Evolutionary conservation across 192 early-diverging fungal genomes (phyloP), one percentile per base, ranked within the genome.

Genomic region (Backusella tarrabulga): DNA sequence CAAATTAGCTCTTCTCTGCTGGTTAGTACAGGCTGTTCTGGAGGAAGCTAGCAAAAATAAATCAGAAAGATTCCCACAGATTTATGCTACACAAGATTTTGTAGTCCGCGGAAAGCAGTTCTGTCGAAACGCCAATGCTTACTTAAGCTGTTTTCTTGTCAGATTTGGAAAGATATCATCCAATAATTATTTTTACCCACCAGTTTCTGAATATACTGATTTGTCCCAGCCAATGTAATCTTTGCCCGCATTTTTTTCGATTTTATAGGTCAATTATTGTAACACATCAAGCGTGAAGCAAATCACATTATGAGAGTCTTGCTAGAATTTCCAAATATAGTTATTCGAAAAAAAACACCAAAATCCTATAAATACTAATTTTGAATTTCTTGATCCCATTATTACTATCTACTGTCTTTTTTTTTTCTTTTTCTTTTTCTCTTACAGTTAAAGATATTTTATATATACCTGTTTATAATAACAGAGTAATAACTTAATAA

Each of bases 131-230:
- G 56, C 56, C 56, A 63, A 63, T 63, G 56, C 56, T 63, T 63
- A 63, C 56, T 63, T 63, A 63, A 63, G 56, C 56, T 63, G 56
- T 63, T 63, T 63, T 63, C 56, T 63, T 63, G 56, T 63, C 56
- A 63, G 56, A 63, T 63, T 63, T 63, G 56, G 56, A 63, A 63
- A 63, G 56, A 63, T n/a, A 63, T 63, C 56, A 63, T 63, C 56
- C 26, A 63, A 29, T 26, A 14, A 63, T 63, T 29, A 26, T 63
- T 26, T 63, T 63, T 63, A 63, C 56, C 56, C 56, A 63, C 56
- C 56, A 63, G 23, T 26, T 63, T 29, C 56, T 63, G 56, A 15
- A 63, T 63, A 63, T 63, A 63, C 56, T 63, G 56, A 63, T 63
- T 63, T 29, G 23, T 63, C 56, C 56, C 56, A 63, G 9, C 56